Base-by-base conservation (phyloP, 805 yeast genomes). In the Metschnikowia borealis region DNA sequence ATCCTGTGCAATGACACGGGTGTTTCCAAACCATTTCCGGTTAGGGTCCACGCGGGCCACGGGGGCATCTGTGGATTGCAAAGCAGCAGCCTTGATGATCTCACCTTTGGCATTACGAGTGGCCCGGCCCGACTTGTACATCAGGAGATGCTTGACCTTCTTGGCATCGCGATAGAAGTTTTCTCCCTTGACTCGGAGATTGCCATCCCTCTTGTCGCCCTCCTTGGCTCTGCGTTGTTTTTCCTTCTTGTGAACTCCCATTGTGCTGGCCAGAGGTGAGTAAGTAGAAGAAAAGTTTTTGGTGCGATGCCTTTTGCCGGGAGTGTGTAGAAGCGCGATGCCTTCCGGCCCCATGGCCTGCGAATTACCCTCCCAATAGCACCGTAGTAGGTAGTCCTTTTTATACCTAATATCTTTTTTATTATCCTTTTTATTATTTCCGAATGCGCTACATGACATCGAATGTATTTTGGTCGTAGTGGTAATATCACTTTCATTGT, bases 1-100 rank as follows among this genome's bases (percentile, higher is more conserved):
- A 75, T 94, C 97, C 68, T 92, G 99, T 4, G 97, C 92, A 63
- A 92, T 92, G 38, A 92, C 99, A 64, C 99, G 82, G 13, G 99
- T 89, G 70, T 90, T 94, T 44, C 97, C 97, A 65, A 94, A 94
- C 99, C 98, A 92, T 65, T 95, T 82, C 68, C 96, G 82, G 68
- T 92, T 92, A 6, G 99, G 98, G 65, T 89, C 96, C 40, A 92
- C 95, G 54, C 99, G 78, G 1, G 98, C 98, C 56, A 76, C 82
- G 13, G 98, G 98, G 29, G 87, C 77, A 55, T 89, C 91, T 3
- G 89, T 83, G 58, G 87, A 84, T 67, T 92, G 99, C 51, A 92
- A 78, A 29, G 82, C 84, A 17, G 98, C 97, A 40, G 96, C 96
- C 64, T 81, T 78, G 48, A 89, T 79, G 52, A 91, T 79, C 32